These are phyloP conservation scores for Metroxylon sagu DNA, from an alignment of 176 grass and related monocot genomes.

Conservation along the genomic window DNA sequence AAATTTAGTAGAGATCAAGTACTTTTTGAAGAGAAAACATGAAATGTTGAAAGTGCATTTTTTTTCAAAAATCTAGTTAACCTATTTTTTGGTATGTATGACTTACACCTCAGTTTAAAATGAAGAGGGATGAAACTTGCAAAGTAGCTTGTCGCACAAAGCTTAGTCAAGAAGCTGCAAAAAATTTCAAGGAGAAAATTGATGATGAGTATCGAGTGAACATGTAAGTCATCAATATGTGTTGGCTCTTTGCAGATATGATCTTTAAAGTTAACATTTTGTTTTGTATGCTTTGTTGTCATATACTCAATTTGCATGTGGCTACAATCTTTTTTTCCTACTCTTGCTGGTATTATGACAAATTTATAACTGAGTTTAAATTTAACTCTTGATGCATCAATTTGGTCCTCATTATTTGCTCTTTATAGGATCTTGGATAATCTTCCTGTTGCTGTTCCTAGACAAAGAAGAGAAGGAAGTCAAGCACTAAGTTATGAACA, in stretches of 20 bases:
- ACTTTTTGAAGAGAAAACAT: too few species aligned
- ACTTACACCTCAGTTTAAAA: conserved; percentile 22
- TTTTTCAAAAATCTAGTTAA: background rate
- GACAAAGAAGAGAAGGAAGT: conserved; percentile 37
- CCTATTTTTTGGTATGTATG: background rate
- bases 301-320: too few species aligned
- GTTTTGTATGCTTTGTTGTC: too few species aligned
- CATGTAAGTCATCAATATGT: conserved; percentile 20
- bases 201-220: conserved; percentile 44
- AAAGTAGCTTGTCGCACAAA: conserved; percentile 32
- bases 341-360: too few species aligned
- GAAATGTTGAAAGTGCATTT: too few species aligned
- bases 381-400: background rate
- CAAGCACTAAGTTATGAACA: conserved; percentile 41
- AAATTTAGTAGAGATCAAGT: too few species aligned
- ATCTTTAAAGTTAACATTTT: background rate
- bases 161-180: conserved; percentile 26
- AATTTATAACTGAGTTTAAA: too few species aligned
- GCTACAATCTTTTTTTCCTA: too few species aligned
- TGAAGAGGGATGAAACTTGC: conserved; percentile 34
- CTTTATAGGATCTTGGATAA: conserved; percentile 45
- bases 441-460: conserved; percentile 40
- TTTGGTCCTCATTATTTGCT: conserved; percentile 1
- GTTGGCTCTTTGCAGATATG: background rate
- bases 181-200: conserved; percentile 44